Base-by-base conservation (phyloP, 1,284 basidiomycete genomes). In the Fomitiporia mediterranea region DNA sequence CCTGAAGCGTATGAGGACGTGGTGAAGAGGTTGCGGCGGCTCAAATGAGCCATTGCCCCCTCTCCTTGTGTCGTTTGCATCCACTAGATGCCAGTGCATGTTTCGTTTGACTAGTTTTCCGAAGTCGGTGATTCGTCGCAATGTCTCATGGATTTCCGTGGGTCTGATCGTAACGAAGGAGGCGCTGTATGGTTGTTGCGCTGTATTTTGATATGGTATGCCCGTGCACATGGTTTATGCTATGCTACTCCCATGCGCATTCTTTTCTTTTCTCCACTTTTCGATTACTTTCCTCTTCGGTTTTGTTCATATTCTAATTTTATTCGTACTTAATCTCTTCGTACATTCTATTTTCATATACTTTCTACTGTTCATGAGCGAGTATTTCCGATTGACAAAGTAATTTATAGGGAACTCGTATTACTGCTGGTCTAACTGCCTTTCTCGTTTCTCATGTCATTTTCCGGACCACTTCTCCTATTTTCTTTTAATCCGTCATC, bases 1-100 rank as follows among this genome's bases (percentile, higher is more conserved):
- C 51, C 55, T 17, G 58, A 56, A 37, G 55, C 54, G 13, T 60
- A 60, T 23, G 48, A 60, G 49, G 51, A 60, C 19, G 55, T 60
- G 28, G 58, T 60, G 6, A 42, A 30, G 55, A 42, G 58, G n/a
- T 37, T 60, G 28, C 49, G 58, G 43, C 27, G 23, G 46, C 40
- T 58, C 6, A 58, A 58, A 40, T 51, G 35, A 42, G 17, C 6
- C 25, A 27, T 25, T 21, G 27, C 19, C 15, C 23, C 2, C 23
- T 15, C 4, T 42, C 27, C 23, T 27, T 38, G 11, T 15, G 19
- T 37, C 39, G 13, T 48, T 25, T 47, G 7, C 19, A 19, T 39
- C n/a, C 32, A n/a, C 46, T 27, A n/a, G n/a, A n/a, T n/a, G n/a
- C n/a, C 27, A 38, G 17, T 7, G 30, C 43, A n/a, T 27, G 21